Evolutionary conservation across 2,329 filamentous ascomycete genomes (phyloP).

Genomic region (Mycosphaerelloides madeirae): DNA sequence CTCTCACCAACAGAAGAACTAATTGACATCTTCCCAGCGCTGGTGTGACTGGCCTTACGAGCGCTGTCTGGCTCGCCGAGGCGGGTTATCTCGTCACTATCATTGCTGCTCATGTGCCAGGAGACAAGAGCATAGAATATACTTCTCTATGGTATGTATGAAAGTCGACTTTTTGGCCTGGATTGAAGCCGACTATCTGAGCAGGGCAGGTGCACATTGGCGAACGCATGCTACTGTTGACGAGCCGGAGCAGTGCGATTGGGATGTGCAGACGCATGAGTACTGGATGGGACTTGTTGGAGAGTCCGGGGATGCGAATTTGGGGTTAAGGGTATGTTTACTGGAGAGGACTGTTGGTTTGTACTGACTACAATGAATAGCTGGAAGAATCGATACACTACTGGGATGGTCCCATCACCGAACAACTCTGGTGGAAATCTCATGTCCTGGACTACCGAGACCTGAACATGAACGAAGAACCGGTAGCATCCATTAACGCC

Average conservation of each 20-base stretch:
- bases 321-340: conserved; percentile 27
- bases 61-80: conserved; percentile 40
- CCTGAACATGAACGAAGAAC: conserved; percentile 15
- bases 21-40: conserved; percentile 31
- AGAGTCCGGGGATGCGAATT: conserved; percentile 25
- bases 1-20: not conserved
- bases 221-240: conserved; percentile 37
- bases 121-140: conserved; percentile 40
- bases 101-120: conserved; percentile 41
- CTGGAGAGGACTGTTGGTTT: no score
- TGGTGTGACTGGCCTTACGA: conserved; percentile 46
- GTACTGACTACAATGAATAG: conserved; percentile 2
- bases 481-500: conserved; percentile 20
- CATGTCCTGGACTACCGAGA: conserved; percentile 33
- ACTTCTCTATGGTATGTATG: conserved; percentile 43
- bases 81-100: conserved; percentile 40
- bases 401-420: conserved; percentile 25
- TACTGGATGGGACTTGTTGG: conserved; percentile 36
- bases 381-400: conserved; percentile 26
- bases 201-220: conserved; percentile 48
- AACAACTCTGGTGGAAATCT: conserved; percentile 37
- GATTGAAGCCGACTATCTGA: no score
- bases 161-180: no score
- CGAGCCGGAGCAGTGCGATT: conserved; percentile 34
- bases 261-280: conserved; percentile 43